Conservation (phyloP, 1,284 basidiomycete species). For the Fistulina hepatica region DNA sequence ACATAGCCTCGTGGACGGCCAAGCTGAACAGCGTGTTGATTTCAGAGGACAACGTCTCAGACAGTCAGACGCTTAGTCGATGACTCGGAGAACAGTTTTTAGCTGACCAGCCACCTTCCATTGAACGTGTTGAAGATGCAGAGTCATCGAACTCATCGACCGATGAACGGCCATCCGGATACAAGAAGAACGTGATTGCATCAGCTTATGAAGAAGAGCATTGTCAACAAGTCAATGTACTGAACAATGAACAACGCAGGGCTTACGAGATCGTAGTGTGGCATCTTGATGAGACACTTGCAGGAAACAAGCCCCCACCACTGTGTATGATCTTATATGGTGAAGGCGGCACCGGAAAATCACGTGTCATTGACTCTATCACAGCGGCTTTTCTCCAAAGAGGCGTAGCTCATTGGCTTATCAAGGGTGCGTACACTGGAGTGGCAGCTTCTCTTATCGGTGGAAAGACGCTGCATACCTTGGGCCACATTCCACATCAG, state of each 20-base stretch:
- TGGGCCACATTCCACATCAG: not conserved
- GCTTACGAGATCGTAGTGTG: slow-evolving; percentile 23
- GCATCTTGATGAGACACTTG: slow-evolving; percentile 18
- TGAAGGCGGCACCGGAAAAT: slow-evolving; percentile 27
- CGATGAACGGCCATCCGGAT: no score
- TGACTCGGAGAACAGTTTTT: no score
- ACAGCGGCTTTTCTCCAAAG: not conserved
- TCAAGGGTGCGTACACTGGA: not conserved
- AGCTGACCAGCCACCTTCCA: no score
- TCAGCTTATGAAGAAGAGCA: no score
- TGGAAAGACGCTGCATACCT: not conserved
- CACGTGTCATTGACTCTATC: not conserved
- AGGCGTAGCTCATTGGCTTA: not conserved
- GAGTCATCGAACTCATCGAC: no score
- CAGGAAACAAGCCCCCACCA: slow-evolving; percentile 14
- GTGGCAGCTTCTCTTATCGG: not conserved
- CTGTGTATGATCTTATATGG: slow-evolving; percentile 25
- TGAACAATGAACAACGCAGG: slow-evolving; percentile 16
- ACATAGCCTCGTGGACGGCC: no score
- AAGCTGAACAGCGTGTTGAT: no score
- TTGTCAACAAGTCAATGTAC: not conserved
- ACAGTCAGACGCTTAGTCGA: no score
- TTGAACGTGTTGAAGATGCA: no score
- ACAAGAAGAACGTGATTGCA: no score
- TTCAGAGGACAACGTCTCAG: no score